Evolutionary conservation across 345 rosid species (phyloP).

Genomic region (Turritis glabra): DNA sequence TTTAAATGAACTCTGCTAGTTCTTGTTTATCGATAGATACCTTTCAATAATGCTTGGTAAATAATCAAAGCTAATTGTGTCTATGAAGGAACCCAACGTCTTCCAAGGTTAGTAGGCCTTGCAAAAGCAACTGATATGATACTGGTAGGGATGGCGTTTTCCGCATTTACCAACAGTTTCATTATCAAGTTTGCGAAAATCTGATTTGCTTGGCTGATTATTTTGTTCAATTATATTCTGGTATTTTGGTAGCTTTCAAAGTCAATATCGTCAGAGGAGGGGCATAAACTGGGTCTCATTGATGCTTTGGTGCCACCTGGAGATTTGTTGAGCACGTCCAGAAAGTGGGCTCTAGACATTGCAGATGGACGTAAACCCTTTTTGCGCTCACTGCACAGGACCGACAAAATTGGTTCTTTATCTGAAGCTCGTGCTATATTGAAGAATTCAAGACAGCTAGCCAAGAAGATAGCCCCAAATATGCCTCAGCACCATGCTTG

Average conservation of each 20-base stretch:
- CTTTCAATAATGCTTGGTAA: not conserved
- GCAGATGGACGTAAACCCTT: slow-evolving; percentile 71
- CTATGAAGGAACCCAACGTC: slow-evolving; percentile 90
- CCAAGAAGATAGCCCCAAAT: slow-evolving; percentile 78
- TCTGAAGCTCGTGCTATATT: slow-evolving; percentile 74
- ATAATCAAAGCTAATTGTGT: slow-evolving; percentile 2
- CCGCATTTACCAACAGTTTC: not conserved
- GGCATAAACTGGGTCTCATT: slow-evolving; percentile 76
- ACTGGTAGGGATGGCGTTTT: slow-evolving; percentile 51
- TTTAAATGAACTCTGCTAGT: not conserved
- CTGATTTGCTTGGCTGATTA: slow-evolving; percentile 9
- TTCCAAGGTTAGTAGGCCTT: slow-evolving; percentile 91
- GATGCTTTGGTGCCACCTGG: slow-evolving; percentile 73
- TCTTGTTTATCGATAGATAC: not conserved
- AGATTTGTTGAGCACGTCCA: slow-evolving; percentile 74
- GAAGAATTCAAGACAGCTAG: slow-evolving; percentile 61
- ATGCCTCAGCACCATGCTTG: slow-evolving; percentile 89
- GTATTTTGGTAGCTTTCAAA: slow-evolving; percentile 67
- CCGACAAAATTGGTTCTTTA: slow-evolving; percentile 85
- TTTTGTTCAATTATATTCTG: slow-evolving; percentile 4
- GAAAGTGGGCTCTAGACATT: slow-evolving; percentile 86
- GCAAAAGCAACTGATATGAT: slow-evolving; percentile 85
- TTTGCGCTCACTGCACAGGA: slow-evolving; percentile 77
- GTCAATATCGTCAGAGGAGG: slow-evolving; percentile 84
- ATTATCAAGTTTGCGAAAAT: not conserved